Conservation (phyloP, 1,139 yeast species). For the Wickerhamomyces sp. region DNA sequence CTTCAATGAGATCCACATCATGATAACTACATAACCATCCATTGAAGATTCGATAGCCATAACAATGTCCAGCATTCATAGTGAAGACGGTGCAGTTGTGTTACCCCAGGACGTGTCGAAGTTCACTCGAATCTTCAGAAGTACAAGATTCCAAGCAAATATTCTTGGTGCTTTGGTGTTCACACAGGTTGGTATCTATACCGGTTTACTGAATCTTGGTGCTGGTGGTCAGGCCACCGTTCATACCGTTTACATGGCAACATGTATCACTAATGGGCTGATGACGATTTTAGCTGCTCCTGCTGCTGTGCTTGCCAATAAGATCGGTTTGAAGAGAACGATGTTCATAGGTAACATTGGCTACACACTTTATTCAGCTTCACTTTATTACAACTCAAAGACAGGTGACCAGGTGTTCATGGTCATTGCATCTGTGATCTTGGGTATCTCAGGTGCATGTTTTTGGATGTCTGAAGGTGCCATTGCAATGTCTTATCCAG, state of each 20-base stretch:
- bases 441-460: slow-evolving; percentile 19
- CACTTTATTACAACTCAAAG: slow-evolving; percentile 20
- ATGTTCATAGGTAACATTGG: slow-evolving; percentile 19
- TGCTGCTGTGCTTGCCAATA: slow-evolving; percentile 25
- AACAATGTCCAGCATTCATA: too few relatives aligned
- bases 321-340: slow-evolving; percentile 47
- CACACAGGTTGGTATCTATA: slow-evolving; percentile 22
- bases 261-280: slow-evolving; percentile 18
- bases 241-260: slow-evolving; percentile 1
- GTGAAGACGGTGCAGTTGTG: too few relatives aligned
- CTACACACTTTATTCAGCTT: slow-evolving; percentile 20
- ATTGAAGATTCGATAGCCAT: too few relatives aligned
- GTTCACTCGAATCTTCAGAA: background rate
- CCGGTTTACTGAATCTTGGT: slow-evolving; percentile 19
- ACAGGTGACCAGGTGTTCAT: slow-evolving; percentile 20
- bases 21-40: too few relatives aligned
- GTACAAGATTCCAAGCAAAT: slow-evolving; percentile 14
- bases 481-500: slow-evolving; percentile 21
- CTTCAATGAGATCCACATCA: too few relatives aligned
- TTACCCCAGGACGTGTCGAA: too few relatives aligned
- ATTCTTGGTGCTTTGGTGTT: slow-evolving; percentile 21
- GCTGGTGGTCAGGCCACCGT: slow-evolving; percentile 19
- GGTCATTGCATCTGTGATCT: slow-evolving; percentile 16
- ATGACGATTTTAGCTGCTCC: slow-evolving; percentile 9
- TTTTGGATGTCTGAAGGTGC: slow-evolving; percentile 24